These are phyloP conservation scores for Fusarium tuaranense DNA, from an alignment of 2,329 filamentous ascomycete species.

Conservation along the genomic window DNA sequence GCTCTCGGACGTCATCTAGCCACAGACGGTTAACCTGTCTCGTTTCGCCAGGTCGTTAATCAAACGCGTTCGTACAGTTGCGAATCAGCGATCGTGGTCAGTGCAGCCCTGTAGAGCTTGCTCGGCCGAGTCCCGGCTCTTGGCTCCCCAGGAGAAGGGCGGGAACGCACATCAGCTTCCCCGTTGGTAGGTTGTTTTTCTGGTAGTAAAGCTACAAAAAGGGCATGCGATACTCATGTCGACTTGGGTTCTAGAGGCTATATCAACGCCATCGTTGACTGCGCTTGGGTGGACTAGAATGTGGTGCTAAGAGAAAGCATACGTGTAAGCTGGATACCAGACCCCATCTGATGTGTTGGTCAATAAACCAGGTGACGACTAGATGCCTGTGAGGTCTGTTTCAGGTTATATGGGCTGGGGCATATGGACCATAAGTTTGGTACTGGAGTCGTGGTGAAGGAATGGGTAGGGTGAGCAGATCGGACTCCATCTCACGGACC, in stretches of 20 bases:
- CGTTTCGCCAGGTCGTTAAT: neutral
- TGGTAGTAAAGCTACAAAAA: neutral
- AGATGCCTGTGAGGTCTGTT: conserved; percentile 1
- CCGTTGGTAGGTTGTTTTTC: neutral
- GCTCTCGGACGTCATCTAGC: conserved; percentile 15
- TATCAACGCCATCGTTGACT: neutral
- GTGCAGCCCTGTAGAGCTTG: conserved; percentile 21
- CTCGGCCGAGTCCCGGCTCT: conserved; percentile 38
- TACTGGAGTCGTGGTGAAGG: neutral
- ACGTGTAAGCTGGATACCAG: neutral
- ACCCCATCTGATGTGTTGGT: neutral
- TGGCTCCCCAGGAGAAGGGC: neutral
- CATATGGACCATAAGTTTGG: neutral
- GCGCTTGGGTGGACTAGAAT: neutral
- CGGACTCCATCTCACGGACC: neutral
- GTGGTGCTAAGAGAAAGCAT: conserved; percentile 5
- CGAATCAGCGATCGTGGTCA: conserved; percentile 25
- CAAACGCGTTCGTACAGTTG: conserved; percentile 9
- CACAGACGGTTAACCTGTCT: neutral
- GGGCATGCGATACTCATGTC: neutral
- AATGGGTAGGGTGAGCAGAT: neutral
- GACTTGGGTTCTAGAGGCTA: neutral
- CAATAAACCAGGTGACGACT: conserved; percentile 1
- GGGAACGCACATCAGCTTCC: conserved; percentile 1
- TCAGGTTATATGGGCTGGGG: neutral